Conservation (phyloP, 1,284 basidiomycete genomes). For the Rugosomyces carneus region DNA sequence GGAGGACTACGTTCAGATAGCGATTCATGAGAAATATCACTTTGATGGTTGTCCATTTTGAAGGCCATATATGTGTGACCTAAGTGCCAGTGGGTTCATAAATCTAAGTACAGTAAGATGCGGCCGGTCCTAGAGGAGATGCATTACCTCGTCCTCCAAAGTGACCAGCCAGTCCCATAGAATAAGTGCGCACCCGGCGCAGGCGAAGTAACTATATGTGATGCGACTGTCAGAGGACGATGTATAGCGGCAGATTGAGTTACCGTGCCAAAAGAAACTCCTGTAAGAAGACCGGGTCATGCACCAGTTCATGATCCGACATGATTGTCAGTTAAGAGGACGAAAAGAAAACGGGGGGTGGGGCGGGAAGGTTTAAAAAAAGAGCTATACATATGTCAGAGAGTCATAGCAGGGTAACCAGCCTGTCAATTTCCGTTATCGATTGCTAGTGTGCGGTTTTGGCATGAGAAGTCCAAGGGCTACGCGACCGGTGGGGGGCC, state of each 20-base stretch:
- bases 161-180: slow-evolving; percentile 18
- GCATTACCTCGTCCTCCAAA: slow-evolving; percentile 15
- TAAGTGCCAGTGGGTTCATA: neutral
- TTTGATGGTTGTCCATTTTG: slow-evolving; percentile 16
- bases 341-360: neutral
- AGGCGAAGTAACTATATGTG: slow-evolving; percentile 2
- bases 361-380: too few relatives aligned
- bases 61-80: slow-evolving; percentile 17
- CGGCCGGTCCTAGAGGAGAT: neutral
- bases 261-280: neutral
- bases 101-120: neutral
- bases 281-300: neutral
- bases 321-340: neutral
- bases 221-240: too few relatives aligned
- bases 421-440: neutral
- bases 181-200: slow-evolving; percentile 13
- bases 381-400: neutral
- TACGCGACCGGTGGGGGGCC: neutral
- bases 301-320: neutral
- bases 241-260: too few relatives aligned
- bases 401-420: neutral
- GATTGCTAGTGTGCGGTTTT: neutral
- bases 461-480: neutral
- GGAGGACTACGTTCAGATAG: slow-evolving; percentile 15
- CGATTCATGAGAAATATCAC: slow-evolving; percentile 18